Percentiles rank a stretch among this genome's conserved stretches.
phyloP scores from a whole-genome alignment of 2,329 filamentous ascomycete genomes.

The Fusarium irregulare region DNA sequence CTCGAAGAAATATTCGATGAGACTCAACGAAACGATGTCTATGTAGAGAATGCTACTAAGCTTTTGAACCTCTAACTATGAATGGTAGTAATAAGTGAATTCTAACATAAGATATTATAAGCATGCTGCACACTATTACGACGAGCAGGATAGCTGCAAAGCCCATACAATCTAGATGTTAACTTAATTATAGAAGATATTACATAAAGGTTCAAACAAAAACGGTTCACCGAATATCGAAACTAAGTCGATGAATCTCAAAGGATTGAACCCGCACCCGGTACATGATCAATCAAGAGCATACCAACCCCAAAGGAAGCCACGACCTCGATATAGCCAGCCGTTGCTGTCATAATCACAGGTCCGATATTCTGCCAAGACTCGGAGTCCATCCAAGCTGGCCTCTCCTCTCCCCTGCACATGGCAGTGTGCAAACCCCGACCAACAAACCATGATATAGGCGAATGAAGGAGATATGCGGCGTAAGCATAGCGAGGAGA shows the following conservation, averaged over 20 bases:
- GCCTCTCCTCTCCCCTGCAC: not conserved
- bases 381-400: conserved; percentile 8
- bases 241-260: not conserved
- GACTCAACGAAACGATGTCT: no score
- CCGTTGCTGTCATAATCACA: not conserved
- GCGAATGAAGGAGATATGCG: conserved; percentile 1
- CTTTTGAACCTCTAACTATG: no score
- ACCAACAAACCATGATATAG: conserved; percentile 5
- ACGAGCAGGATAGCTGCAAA: no score
- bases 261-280: not conserved
- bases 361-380: conserved; percentile 9
- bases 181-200: no score
- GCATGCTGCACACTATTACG: no score
- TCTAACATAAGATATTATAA: no score
- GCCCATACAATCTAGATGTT: no score
- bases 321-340: conserved; percentile 2
- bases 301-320: not conserved
- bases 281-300: conserved; percentile 1
- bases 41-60: no score
- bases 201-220: no score
- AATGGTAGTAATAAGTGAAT: no score
- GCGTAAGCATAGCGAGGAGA: conserved; percentile 7
- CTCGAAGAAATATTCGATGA: not conserved
- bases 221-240: no score
- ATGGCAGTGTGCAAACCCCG: not conserved